Evolutionary conservation across 2,329 filamentous ascomycete species (phyloP).

Genomic region (Blastomyces gilchristii): DNA sequence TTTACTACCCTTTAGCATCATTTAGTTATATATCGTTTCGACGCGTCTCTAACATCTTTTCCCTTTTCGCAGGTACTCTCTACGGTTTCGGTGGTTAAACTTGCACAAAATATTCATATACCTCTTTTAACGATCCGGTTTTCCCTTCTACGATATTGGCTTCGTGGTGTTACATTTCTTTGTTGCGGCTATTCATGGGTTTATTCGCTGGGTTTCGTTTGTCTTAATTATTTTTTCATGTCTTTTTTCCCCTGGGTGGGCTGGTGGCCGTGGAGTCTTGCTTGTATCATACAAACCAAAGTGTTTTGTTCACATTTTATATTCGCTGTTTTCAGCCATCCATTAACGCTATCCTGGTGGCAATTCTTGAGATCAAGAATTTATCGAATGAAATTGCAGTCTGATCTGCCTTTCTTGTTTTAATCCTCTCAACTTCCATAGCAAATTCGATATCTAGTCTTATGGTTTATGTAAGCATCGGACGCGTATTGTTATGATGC

Average conservation of each 20-base stretch:
- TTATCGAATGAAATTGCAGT: neutral
- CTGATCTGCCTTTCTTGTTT: neutral
- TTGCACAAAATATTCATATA: constrained; percentile 13
- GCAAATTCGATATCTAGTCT: neutral
- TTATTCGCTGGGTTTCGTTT: constrained; percentile 3
- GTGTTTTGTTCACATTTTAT: neutral
- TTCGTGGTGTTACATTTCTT: constrained; percentile 1
- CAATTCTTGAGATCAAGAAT: neutral
- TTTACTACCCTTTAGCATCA: constrained; percentile 16
- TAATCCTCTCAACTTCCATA: neutral
- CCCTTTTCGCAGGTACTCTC: constrained; percentile 48
- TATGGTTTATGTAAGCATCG: too few relatives aligned
- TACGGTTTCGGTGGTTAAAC: constrained; percentile 84
- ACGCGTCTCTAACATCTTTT: constrained; percentile 10
- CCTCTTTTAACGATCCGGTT: constrained; percentile 4
- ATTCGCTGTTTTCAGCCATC: neutral
- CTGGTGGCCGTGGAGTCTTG: constrained; percentile 6
- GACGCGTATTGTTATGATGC: neutral
- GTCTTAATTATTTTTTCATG: neutral
- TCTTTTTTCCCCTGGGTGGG: constrained; percentile 4
- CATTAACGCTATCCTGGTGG: neutral
- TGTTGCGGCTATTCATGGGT: constrained; percentile 5
- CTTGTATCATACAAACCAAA: constrained; percentile 6
- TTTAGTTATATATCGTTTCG: constrained; percentile 1
- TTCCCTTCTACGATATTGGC: constrained; percentile 3